Evolutionary conservation across 176 grass and related monocot species (phyloP).

Genomic region (Guadua angustifolia): DNA sequence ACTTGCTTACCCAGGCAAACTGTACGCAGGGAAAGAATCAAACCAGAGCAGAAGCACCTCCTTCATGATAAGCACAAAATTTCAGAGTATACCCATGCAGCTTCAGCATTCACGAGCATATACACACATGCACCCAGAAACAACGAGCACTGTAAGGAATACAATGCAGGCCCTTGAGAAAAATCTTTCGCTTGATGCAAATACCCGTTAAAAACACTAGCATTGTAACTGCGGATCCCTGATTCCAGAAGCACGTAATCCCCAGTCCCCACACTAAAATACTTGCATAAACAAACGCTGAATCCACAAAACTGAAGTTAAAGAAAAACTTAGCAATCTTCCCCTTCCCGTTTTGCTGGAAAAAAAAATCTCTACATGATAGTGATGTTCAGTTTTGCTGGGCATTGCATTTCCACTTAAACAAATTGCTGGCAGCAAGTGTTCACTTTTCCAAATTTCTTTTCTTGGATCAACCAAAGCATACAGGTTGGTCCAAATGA

Average conservation of each 20-base stretch:
- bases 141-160: not conserved
- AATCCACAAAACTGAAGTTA: not conserved
- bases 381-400: not conserved
- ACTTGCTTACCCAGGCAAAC: not conserved
- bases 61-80: not conserved
- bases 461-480: slow-evolving; percentile 18
- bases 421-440: not conserved
- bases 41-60: not conserved
- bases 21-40: too few species aligned
- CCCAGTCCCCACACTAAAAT: not conserved
- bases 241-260: not conserved
- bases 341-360: not conserved
- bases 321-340: not conserved
- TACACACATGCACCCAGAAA: not conserved
- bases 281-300: not conserved
- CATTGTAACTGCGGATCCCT: not conserved
- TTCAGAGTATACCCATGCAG: not conserved
- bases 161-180: not conserved
- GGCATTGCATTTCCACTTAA: not conserved
- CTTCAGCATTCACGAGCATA: not conserved
- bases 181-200: not conserved
- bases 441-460: not conserved
- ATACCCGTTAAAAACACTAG: not conserved
- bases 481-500: slow-evolving; percentile 24
- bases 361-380: slow-evolving; percentile 23